These are phyloP conservation scores for Brettanomyces bruxellensis DNA, from an alignment of 805 yeast species.

Conservation along the genomic window DNA sequence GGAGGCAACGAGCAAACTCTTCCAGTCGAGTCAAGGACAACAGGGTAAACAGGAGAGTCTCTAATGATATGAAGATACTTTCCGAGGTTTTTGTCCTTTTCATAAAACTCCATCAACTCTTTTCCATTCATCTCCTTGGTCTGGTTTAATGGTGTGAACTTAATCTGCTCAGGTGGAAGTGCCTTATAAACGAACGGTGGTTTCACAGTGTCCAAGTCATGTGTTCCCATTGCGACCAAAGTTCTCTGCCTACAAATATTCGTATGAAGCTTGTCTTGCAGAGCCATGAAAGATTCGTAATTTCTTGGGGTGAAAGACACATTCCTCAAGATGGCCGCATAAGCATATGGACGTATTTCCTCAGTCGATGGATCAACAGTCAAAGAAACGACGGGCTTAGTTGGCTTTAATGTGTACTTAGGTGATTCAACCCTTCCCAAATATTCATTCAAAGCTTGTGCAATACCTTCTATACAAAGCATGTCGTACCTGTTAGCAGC, in stretches of 20 bases:
- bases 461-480: constrained; percentile 97
- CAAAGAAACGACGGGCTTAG: constrained; percentile 52
- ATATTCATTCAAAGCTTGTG: constrained; percentile 88
- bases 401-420: constrained; percentile 49
- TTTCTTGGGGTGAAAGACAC: constrained; percentile 73
- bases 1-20: constrained; percentile 93
- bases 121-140: constrained; percentile 61
- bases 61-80: constrained; percentile 81
- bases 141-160: constrained; percentile 71
- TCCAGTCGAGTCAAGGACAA: constrained; percentile 68
- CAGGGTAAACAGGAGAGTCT: constrained; percentile 85
- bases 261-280: constrained; percentile 93
- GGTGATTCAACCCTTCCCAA: constrained; percentile 66
- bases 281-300: constrained; percentile 88
- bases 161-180: constrained; percentile 64
- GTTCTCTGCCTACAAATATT: constrained; percentile 96
- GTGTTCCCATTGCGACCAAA: constrained; percentile 97
- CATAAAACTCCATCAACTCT: constrained; percentile 81
- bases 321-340: constrained; percentile 87
- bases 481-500: constrained; percentile 98
- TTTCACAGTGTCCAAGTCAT: constrained; percentile 72
- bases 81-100: constrained; percentile 81
- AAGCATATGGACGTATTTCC: constrained; percentile 82
- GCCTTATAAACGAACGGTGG: constrained; percentile 84
- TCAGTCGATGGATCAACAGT: constrained; percentile 70